phyloP scores from a whole-genome alignment of 805 yeast species.

The Torulaspora quercuum region DNA sequence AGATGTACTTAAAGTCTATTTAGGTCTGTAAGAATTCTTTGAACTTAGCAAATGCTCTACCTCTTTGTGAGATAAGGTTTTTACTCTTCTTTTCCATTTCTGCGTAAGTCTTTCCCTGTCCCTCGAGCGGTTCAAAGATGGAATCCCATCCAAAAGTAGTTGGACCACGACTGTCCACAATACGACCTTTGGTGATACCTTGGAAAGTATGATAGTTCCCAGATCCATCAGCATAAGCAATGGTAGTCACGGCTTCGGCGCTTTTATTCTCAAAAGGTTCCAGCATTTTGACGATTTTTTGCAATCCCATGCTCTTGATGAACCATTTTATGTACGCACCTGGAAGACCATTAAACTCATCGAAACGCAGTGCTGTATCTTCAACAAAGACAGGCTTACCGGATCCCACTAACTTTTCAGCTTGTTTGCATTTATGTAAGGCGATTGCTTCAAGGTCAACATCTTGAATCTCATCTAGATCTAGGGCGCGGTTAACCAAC shows the following conservation, averaged over 20 bases:
- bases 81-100: conserved; percentile 78
- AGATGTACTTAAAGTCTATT: conserved; percentile 1
- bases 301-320: conserved; percentile 66
- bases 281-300: conserved; percentile 73
- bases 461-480: conserved; percentile 90
- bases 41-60: conserved; percentile 72
- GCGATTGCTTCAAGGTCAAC: conserved; percentile 74
- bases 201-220: conserved; percentile 78
- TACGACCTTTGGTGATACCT: conserved; percentile 77
- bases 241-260: conserved; percentile 87
- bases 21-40: conserved; percentile 46
- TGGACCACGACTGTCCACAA: conserved; percentile 77
- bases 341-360: conserved; percentile 79
- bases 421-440: conserved; percentile 62
- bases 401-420: conserved; percentile 58
- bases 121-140: conserved; percentile 63
- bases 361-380: conserved; percentile 86
- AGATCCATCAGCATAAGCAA: conserved; percentile 85
- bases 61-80: conserved; percentile 84
- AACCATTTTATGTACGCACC: conserved; percentile 98
- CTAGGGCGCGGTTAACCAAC: conserved; percentile 63
- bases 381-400: conserved; percentile 87
- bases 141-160: conserved; percentile 94
- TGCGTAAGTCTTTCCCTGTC: conserved; percentile 74
- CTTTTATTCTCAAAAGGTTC: conserved; percentile 76